Conservation (phyloP, 2,329 filamentous ascomycete genomes). For the Corinectria fuckeliana region DNA sequence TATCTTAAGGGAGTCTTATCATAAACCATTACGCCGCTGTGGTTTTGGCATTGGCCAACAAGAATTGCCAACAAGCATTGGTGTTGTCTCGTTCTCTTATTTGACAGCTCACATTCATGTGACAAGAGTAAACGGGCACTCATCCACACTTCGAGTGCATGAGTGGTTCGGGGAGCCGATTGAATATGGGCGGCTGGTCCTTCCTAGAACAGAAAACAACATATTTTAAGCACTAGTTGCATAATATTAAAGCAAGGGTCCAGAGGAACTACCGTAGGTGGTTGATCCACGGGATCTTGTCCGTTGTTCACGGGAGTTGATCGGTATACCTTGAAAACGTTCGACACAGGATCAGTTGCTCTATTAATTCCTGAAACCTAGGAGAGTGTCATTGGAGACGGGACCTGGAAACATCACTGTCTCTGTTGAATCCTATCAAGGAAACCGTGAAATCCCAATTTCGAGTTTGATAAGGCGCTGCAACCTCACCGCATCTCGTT, state of each 20-base stretch:
- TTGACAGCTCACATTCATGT: background rate
- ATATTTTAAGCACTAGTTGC: background rate
- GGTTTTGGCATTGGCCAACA: too few species aligned
- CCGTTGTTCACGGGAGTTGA: background rate
- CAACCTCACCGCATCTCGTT: slow-evolving; percentile 10
- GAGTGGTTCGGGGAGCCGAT: background rate
- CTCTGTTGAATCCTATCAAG: too few species aligned
- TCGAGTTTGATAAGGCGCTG: background rate
- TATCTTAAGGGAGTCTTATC: too few species aligned
- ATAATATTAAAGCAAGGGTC: background rate
- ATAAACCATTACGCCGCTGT: too few species aligned
- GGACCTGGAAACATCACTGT: too few species aligned
- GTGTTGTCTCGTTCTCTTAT: background rate
- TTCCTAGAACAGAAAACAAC: slow-evolving; percentile 3
- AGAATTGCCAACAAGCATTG: too few species aligned
- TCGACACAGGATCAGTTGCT: background rate
- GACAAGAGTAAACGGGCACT: background rate
- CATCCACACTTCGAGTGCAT: background rate
- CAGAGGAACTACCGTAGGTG: too few species aligned
- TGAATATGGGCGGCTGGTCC: slow-evolving; percentile 4
- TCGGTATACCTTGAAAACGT: background rate
- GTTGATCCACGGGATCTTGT: too few species aligned
- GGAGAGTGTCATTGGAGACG: too few species aligned
- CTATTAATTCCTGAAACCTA: too few species aligned
- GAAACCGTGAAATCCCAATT: background rate